Evolutionary conservation across 2,329 filamentous ascomycete genomes (phyloP), one percentile per base, ranked within the genome.

Genomic region (Hysterium pulicare): DNA sequence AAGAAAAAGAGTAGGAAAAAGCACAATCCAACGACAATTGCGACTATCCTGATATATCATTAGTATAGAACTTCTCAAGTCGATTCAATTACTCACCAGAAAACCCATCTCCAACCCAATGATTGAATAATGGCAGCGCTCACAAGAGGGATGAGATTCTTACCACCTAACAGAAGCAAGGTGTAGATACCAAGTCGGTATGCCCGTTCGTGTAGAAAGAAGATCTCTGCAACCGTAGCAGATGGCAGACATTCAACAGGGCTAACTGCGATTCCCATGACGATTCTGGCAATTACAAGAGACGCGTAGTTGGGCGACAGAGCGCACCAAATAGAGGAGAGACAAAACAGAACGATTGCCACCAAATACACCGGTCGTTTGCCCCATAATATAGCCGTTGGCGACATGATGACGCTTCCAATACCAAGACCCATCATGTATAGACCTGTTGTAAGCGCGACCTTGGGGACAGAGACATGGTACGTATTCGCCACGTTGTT

Each of bases 121-220:
- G 76, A 73, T 48, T 90, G 74, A 32, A 96, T 94, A 46, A 97
- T 82, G 17, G 76, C 87, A 7, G 91, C 91, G 62, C 88, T 94
- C 19, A 94, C 83, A 19, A 96, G 71, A 0, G 91, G 91, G 4
- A 95, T 77, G 49, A 97, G 63, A 54, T 96, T 97, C 74, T 96
- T 96, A 38, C 90, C 90, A 11, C 90, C 87, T 0, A 97, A 77
- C 10, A 97, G 75, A 5, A 97, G 73, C 16, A 97, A 70, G 0
- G 90, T 96, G 61, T 97, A 97, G 19, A 97, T 90, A 8, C 93
- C 93, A 33, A 97, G 82, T 4, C 91, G 84, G 62, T 90, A 97
- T 0, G 91, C 91, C 47, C 91, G 79, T 69, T 97, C 91, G 57
- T 97, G 91, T 16, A 97, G 74, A 60, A 95, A 96, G 72, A 90